These are phyloP conservation scores for Candida xiaguanensis DNA, from an alignment of 805 yeast genomes.

Conservation along the genomic window DNA sequence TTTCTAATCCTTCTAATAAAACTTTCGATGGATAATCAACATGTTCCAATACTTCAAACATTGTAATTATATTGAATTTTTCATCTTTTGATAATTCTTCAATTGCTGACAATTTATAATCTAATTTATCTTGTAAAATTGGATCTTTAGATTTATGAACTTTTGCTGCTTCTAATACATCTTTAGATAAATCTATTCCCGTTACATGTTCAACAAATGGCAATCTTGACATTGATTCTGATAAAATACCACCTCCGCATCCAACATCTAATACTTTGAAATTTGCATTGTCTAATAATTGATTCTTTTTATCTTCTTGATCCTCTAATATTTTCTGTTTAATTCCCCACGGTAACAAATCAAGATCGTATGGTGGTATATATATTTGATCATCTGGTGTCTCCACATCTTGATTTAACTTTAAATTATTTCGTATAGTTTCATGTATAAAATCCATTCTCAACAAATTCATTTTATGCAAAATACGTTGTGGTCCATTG, in stretches of 20 bases:
- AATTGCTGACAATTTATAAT: conserved; percentile 58
- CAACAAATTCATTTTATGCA: conserved; percentile 90
- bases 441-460: conserved; percentile 82
- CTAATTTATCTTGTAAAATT: conserved; percentile 46
- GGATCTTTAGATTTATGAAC: conserved; percentile 70
- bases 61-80: conserved; percentile 72
- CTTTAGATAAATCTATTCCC: conserved; percentile 84
- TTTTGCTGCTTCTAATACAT: conserved; percentile 77
- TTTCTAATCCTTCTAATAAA: conserved; percentile 60
- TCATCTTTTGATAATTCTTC: conserved; percentile 50
- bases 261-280: conserved; percentile 80
- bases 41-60: conserved; percentile 95
- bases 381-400: conserved; percentile 47
- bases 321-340: conserved; percentile 45
- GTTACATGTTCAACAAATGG: conserved; percentile 57
- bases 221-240: conserved; percentile 83
- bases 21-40: conserved; percentile 81
- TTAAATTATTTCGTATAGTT: conserved; percentile 46
- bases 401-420: conserved; percentile 31
- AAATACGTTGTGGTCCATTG: conserved; percentile 85
- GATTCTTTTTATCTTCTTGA: conserved; percentile 45
- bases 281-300: conserved; percentile 29
- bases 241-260: conserved; percentile 95
- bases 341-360: conserved; percentile 60
- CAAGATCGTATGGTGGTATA: conserved; percentile 74